phyloP scores from a whole-genome alignment of 306 rosid genomes.

The Fragaria ananassa region DNA sequence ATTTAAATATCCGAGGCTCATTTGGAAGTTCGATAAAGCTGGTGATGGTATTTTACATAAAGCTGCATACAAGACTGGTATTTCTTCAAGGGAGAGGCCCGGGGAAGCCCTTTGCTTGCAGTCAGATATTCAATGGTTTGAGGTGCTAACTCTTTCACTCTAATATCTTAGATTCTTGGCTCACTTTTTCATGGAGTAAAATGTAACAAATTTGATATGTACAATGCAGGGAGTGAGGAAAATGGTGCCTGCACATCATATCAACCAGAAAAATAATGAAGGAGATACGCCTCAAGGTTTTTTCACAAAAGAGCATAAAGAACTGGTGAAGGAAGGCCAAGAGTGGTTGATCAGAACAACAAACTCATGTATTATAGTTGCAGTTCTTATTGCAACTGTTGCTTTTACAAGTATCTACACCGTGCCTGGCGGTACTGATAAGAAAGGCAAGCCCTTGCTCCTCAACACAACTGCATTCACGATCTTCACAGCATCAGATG shows the following conservation, averaged over 20 bases:
- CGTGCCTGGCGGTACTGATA: slow-evolving; percentile 9
- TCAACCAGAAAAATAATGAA: neutral
- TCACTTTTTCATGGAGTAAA: neutral
- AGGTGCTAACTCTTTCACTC: slow-evolving; percentile 10
- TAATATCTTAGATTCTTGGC: neutral
- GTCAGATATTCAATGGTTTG: slow-evolving; percentile 21
- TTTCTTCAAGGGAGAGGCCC: neutral
- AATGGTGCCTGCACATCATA: slow-evolving; percentile 1
- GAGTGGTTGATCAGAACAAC: slow-evolving; percentile 23
- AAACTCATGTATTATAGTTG: slow-evolving; percentile 19
- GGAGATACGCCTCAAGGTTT: slow-evolving; percentile 2
- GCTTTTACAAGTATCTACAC: slow-evolving; percentile 27
- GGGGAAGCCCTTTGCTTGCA: slow-evolving; percentile 20
- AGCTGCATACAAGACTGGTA: neutral
- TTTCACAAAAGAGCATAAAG: slow-evolving; percentile 2
- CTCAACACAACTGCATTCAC: slow-evolving; percentile 11
- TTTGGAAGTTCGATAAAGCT: neutral
- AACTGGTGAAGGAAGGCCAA: neutral
- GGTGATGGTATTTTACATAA: slow-evolving; percentile 7
- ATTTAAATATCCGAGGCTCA: neutral
- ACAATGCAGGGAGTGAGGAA: slow-evolving; percentile 9
- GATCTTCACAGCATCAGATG: slow-evolving; percentile 9
- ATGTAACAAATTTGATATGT: neutral
- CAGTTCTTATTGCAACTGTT: slow-evolving; percentile 27
- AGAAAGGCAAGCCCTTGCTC: slow-evolving; percentile 11